phyloP scores from a whole-genome alignment of 371 early-diverging fungal genomes.

The Cladochytrium tenue region DNA sequence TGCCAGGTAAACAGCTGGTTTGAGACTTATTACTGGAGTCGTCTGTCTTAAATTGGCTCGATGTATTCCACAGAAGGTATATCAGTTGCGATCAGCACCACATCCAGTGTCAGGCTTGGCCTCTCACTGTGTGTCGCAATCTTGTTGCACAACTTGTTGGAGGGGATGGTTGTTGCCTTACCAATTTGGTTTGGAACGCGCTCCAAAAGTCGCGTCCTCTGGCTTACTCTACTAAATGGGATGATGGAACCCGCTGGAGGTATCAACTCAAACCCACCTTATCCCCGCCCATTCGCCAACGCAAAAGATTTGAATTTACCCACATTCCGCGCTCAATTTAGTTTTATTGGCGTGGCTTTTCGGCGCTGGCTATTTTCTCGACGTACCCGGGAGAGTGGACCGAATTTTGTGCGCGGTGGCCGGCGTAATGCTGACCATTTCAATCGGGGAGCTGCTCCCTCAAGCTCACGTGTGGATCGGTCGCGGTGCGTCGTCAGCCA shows the following conservation, averaged over 20 bases:
- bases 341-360: slow-evolving; percentile 22
- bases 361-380: slow-evolving; percentile 9
- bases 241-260: slow-evolving; percentile 32
- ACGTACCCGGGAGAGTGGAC: slow-evolving; percentile 15
- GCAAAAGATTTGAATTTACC: no score
- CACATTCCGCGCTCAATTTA: no score
- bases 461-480: slow-evolving; percentile 23
- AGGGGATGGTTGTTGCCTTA: slow-evolving; percentile 35
- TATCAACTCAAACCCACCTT: no score
- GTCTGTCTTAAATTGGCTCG: not conserved
- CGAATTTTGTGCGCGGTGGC: slow-evolving; percentile 28
- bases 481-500: not conserved
- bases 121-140: slow-evolving; percentile 26
- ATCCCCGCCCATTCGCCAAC: no score
- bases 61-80: slow-evolving; percentile 26
- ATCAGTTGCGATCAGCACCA: slow-evolving; percentile 25
- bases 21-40: not conserved
- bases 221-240: slow-evolving; percentile 29
- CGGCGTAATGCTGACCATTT: slow-evolving; percentile 48
- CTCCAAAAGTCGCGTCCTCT: slow-evolving; percentile 14
- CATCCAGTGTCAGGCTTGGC: slow-evolving; percentile 23
- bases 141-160: slow-evolving; percentile 33
- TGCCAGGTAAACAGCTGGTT: no score
- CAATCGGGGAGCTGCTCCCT: slow-evolving; percentile 41
- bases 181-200: slow-evolving; percentile 29